Evolutionary conservation across 495 filamentous ascomycete species (phyloP).

Genomic region (Hapsidospora chrysogenum): DNA sequence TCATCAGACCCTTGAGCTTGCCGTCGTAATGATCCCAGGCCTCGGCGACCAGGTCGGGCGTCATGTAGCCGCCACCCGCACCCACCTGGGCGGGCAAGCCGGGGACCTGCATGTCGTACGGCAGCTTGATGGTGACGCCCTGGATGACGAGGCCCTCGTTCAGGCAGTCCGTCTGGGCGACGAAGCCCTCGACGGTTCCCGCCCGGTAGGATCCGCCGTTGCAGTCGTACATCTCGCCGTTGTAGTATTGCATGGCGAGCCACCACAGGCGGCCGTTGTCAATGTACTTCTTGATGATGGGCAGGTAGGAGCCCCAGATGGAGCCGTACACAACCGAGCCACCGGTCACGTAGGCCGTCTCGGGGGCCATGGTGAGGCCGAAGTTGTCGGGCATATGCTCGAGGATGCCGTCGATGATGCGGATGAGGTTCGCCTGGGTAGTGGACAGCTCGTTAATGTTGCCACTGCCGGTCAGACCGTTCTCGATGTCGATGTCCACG

Average conservation of each 20-base stretch:
- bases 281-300: conserved; percentile 12
- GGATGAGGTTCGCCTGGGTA: conserved; percentile 9
- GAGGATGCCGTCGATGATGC: conserved; percentile 11
- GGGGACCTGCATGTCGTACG: conserved; percentile 10
- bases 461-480: conserved; percentile 11
- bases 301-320: conserved; percentile 11
- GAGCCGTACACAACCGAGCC: conserved; percentile 7
- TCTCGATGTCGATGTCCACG: conserved; percentile 11
- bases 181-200: conserved; percentile 9
- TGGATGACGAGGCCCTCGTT: conserved; percentile 7
- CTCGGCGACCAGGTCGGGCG: conserved; percentile 5
- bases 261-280: conserved; percentile 11
- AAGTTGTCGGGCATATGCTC: conserved; percentile 10
- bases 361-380: conserved; percentile 12
- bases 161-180: conserved; percentile 12
- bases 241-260: conserved; percentile 12
- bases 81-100: conserved; percentile 8
- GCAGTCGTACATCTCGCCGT: conserved; percentile 11
- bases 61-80: conserved; percentile 9
- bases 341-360: conserved; percentile 10
- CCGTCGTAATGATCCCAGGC: conserved; percentile 9
- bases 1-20: conserved; percentile 10
- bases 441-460: conserved; percentile 7
- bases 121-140: conserved; percentile 8
- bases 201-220: conserved; percentile 7